Percentiles rank a stretch among this genome's conserved stretches.
phyloP scores from a whole-genome alignment of 2,329 filamentous ascomycete genomes.

The Neofusicoccum parvum region DNA sequence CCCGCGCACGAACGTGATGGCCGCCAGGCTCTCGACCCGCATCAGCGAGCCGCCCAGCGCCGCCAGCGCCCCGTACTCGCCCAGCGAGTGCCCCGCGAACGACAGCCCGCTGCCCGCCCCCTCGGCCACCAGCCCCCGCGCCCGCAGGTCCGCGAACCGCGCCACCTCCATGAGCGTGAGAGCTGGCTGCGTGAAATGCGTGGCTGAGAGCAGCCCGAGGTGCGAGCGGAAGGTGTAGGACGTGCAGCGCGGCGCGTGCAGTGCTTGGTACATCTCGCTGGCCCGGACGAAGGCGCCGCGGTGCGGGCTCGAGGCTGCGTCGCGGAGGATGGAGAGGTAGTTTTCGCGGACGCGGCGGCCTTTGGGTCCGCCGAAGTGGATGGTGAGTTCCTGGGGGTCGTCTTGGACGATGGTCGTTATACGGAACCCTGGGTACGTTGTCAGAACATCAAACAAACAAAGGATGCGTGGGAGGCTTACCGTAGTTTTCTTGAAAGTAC shows the following conservation, averaged over 20 bases:
- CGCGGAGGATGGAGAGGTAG: slow-evolving; percentile 33
- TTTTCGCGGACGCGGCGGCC: slow-evolving; percentile 38
- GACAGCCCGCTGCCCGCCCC: not conserved
- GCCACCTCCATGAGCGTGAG: slow-evolving; percentile 24
- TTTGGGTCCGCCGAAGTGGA: slow-evolving; percentile 44
- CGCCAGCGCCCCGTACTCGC: slow-evolving; percentile 27
- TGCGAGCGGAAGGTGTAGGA: slow-evolving; percentile 27
- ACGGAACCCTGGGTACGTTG: slow-evolving; percentile 28
- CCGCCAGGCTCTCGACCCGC: slow-evolving; percentile 26
- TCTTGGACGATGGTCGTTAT: slow-evolving; percentile 41
- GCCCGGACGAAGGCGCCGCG: slow-evolving; percentile 3
- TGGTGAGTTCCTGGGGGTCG: slow-evolving; percentile 42
- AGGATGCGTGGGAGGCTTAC: slow-evolving; percentile 25
- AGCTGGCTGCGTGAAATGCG: slow-evolving; percentile 30
- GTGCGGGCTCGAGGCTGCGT: slow-evolving; percentile 9
- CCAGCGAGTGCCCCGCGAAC: slow-evolving; percentile 26
- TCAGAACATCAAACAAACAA: not conserved
- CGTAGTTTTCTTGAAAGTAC: slow-evolving; percentile 38
- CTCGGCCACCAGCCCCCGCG: slow-evolving; percentile 14
- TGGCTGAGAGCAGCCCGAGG: slow-evolving; percentile 27
- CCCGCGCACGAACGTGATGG: slow-evolving; percentile 29
- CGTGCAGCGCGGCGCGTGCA: slow-evolving; percentile 17
- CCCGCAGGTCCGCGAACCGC: slow-evolving; percentile 18
- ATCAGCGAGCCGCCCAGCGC: slow-evolving; percentile 25
- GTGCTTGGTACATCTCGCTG: slow-evolving; percentile 4